Conservation (phyloP, 73 alveolate species). For the Paramecium sonneborni region DNA sequence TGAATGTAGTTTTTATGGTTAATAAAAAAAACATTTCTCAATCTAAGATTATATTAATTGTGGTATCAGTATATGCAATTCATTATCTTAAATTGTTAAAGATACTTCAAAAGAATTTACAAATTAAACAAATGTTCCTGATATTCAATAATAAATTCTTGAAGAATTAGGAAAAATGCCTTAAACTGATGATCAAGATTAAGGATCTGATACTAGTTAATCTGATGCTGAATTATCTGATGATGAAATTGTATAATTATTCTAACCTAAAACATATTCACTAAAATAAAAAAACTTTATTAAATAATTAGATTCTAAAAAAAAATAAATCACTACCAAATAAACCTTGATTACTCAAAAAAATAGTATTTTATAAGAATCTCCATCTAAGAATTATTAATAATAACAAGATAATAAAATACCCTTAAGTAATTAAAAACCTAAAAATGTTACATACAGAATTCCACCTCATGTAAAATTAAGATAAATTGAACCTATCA, state of each 20-base stretch:
- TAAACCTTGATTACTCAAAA: not conserved
- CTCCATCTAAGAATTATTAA: not conserved
- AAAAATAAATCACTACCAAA: not conserved
- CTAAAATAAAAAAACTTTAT: not conserved
- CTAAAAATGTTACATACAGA: slow-evolving; percentile 28
- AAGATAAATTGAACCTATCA: not conserved
- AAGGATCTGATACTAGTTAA: slow-evolving; percentile 61
- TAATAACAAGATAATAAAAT: not conserved
- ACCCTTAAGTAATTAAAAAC: slow-evolving; percentile 19
- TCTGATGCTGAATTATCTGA: slow-evolving; percentile 64
- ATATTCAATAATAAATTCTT: not conserved
- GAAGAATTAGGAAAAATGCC: slow-evolving; percentile 63
- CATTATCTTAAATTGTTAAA: slow-evolving; percentile 57
- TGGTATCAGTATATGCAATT: slow-evolving; percentile 39
- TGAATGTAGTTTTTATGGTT: slow-evolving; percentile 66
- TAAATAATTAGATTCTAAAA: not conserved
- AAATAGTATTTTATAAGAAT: not conserved
- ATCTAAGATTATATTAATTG: slow-evolving; percentile 60
- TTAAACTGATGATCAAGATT: slow-evolving; percentile 53
- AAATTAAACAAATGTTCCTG: slow-evolving; percentile 8
- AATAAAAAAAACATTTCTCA: slow-evolving; percentile 43
- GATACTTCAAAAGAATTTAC: slow-evolving; percentile 56
- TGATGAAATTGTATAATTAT: slow-evolving; percentile 52
- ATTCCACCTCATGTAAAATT: not conserved
- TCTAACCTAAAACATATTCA: slow-evolving; percentile 39